Evolutionary conservation across 2,329 filamentous ascomycete species (phyloP), one percentile per base, ranked within the genome.

Genomic region (Sporothrix euskadiensis): DNA sequence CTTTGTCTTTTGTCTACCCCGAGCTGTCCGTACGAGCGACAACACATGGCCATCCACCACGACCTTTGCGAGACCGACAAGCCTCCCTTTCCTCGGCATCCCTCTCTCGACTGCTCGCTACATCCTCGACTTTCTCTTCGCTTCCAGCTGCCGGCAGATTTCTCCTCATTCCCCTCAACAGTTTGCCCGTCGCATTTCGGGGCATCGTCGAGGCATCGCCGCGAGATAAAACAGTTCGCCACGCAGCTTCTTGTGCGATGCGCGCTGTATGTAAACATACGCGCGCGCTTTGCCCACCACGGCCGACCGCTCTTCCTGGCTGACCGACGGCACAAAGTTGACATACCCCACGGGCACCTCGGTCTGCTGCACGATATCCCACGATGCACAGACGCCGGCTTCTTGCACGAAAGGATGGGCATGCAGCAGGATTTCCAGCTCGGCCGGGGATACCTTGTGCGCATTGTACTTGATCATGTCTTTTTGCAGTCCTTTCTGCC

Each of bases 401-500:
- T 72, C 71, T 3, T 35, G 68, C 8, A 69, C 65, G 22, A 73
- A 4, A 6, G 54, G 63, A 12, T 73, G 71, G 4, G 65, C 26
- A 5, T 69, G 63, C n/a, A 73, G 65, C 2, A 69, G 30, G 32
- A 47, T 69, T 14, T 70, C 71, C 41, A 73, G 71, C 41, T 73
- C 71, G 5, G 56, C 71, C 9, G 65, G 71, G 30, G 65, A 70
- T 22, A 73, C 71, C 32, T 70, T 65, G 71, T 69, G 59, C 30
- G 41, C 71, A 30, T 73, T 70, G 66, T 73, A 65, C 52, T 63
- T 63, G 14, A 73, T 70, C 39, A 73, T 68, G 44, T 2, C 26
- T 26, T 26, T 26, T 26, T 26, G 26, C 26, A 2, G 26, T 73
- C 65, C 71, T 70, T 70, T 32, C 63, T 73, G 52, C 71, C 54